Evolutionary conservation across 768 basidiomycete species (phyloP), one percentile per base, ranked within the genome.

Genomic region (Macrocybe gigantea): DNA sequence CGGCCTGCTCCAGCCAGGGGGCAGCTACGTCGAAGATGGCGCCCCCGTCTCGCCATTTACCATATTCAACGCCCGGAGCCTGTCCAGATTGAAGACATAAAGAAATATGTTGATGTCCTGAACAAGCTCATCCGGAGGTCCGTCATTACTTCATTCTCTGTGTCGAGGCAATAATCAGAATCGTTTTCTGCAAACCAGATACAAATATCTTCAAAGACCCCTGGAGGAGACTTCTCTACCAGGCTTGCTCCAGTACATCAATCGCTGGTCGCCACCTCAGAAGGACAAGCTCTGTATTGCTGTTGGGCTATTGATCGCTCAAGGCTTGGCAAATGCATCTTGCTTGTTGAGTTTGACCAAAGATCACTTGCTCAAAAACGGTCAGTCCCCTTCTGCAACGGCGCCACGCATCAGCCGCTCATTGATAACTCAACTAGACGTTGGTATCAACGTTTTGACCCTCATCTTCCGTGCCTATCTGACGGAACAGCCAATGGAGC

Each of bases 151-250:
- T 37, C 48, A 13, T 41, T 33, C 33, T 12, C 12, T 35, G 35
- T 32, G 47, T 35, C 38, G 45, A 32, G 32, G 15, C 33, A 22
- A 22, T 22, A 22, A 22, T 22, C 22, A 22, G 22, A 22, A 22
- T 22, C 22, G 22, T 22, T 12, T 22, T 12, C 52, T 49, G 42
- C 48, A 54, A 44, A 54, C 38, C 60, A 95, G 93, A 71, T 98
- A 97, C 78, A 97, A 97, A 69, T 99, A 98, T 77, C 89, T 99
- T 58, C 95, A 97, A 69, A 93, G 87, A 67, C 93, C 95, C 38
- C 83, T 99, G 41, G 95, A 97, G 67, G 86, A 83, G 64, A 78
- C 75, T 33, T 78, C 89, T 47, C 77, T 98, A 10, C 90, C 91
- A 3, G 77, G 77, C 39, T 75, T 98, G 42, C 70, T 99, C 50